phyloP scores from a whole-genome alignment of 495 filamentous ascomycete species.

The Pyrenula massariospora region DNA sequence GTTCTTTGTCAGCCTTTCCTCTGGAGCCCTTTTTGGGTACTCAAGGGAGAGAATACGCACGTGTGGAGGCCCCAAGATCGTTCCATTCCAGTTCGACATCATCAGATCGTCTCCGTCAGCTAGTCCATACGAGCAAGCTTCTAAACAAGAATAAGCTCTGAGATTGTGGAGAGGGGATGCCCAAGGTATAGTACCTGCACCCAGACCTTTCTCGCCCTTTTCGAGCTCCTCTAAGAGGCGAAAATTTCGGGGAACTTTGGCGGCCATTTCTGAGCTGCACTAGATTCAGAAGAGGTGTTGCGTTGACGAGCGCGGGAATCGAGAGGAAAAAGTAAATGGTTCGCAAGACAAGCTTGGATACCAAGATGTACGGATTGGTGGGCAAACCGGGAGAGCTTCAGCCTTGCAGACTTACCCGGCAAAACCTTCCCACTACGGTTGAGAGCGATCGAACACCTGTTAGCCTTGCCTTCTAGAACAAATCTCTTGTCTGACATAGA shows the following conservation, averaged over 20 bases:
- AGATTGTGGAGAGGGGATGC: conserved; percentile 4
- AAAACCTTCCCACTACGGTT: neutral
- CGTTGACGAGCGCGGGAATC: too few relatives aligned
- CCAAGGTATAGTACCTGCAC: conserved; percentile 52
- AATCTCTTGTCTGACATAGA: too few relatives aligned
- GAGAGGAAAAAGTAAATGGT: too few relatives aligned
- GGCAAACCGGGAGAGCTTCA: neutral
- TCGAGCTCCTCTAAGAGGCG: conserved; percentile 93
- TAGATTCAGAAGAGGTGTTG: neutral
- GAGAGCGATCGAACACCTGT: neutral
- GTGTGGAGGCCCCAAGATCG: conserved; percentile 92
- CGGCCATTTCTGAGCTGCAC: conserved; percentile 37
- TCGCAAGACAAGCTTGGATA: too few relatives aligned
- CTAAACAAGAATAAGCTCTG: conserved; percentile 30
- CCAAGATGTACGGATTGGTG: neutral
- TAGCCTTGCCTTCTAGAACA: neutral
- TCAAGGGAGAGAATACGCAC: conserved; percentile 38
- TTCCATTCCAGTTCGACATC: conserved; percentile 98
- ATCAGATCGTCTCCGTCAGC: conserved; percentile 89
- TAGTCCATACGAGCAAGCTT: conserved; percentile 93
- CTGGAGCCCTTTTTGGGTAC: too few relatives aligned
- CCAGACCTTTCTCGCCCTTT: conserved; percentile 95
- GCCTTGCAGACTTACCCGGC: neutral
- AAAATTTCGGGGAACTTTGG: conserved; percentile 91
- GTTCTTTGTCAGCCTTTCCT: conserved; percentile 5